Evolutionary conservation across 352 stramenopile genomes (phyloP), one percentile per base, ranked within the genome.

Genomic region (Heterotrichella gracilis): DNA sequence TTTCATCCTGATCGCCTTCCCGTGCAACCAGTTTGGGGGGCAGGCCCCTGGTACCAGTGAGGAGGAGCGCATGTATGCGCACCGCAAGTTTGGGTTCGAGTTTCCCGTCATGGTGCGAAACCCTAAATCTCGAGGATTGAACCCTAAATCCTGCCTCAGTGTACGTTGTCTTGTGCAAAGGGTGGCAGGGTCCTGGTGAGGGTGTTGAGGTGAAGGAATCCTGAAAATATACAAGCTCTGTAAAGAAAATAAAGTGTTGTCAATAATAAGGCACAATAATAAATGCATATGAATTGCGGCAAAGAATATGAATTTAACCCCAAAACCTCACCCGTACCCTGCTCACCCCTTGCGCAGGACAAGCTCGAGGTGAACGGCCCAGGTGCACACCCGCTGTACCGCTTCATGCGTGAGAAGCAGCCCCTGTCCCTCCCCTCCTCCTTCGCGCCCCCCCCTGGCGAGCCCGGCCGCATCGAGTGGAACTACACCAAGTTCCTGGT

Each of bases 401-500:
- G 19, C 24, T 72, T 24, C 23, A 69, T 64, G 24, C 14, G 22
- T 70, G 21, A 17, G 17, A 4, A 2, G 19, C n/a, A 0, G 22
- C 1, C 4, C 63, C 1, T 72, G 0, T 2, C 19, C n/a, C 68
- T 13, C 20, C 32, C 3, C 13, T 2, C 19, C 32, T 42, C 4
- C 32, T 4, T 4, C 32, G 63, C 4, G 63, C 4, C 63, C n/a
- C 14, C 4, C 4, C 63, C 4, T 25, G 63, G 22, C 22, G 20
- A 68, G 63, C 4, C 20, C n/a, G 63, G n/a, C 63, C 4, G 4
- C n/a, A 74, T 79, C n/a, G 77, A 81, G 73, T 83, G 79, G 79
- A 82, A 82, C 70, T 84, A 83, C 25, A 81, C 79, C 39, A 84
- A 84, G 68, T 84, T 82, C 64, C 70, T 84, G 20, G 68, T 84